Evolutionary conservation across 2,329 filamentous ascomycete species (phyloP), one percentile per base, ranked within the genome.

Genomic region (Colletotrichum magnum): DNA sequence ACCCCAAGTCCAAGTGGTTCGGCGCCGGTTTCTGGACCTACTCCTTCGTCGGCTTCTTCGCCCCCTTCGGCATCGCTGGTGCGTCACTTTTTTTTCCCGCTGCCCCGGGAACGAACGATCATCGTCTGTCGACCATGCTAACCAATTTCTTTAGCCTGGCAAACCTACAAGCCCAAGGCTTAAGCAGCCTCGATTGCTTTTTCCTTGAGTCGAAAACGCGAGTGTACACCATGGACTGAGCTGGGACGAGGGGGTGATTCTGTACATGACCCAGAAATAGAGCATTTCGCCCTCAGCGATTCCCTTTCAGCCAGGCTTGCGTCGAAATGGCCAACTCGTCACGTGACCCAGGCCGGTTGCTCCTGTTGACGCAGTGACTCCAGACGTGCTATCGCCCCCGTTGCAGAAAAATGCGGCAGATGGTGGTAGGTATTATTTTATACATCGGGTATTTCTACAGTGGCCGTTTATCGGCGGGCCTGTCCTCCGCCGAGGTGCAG

Each of bases 1-100:
- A 99, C 89, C 93, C 96, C 75, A 88, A 94, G 86, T 95, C 91
- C 80, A 93, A 91, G 85, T 93, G 88, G 85, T 99, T 99, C 82
- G 89, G 86, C 74, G 72, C 94, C 76, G 88, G 92, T 84, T 99
- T 93, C 91, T 97, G 94, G 92, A 80, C 80, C 72, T 96, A 93
- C 86, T 80, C 81, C 77, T 79, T 77, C 76, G 79, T 83, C 71
- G 88, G 88, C 72, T 91, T 91, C 82, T 79, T 84, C 75, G 77
- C 85, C 65, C 90, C 90, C 74, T 90, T 92, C 80, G 87, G 85
- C 77, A 88, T 92, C 79, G 84, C 87, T 74, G 79, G 88, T 90
- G 80, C 78, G 88, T 87, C 68, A 18, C 75, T 77, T 75, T 74
- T 73, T 65, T 21, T 50, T 32, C 7, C 24, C 26, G 12, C 45